A percentile compares a stretch with the other conserved stretches of the same genome.
Conservation (phyloP, 208 protist genomes). For the Sergeia podlipaevii region DNA sequence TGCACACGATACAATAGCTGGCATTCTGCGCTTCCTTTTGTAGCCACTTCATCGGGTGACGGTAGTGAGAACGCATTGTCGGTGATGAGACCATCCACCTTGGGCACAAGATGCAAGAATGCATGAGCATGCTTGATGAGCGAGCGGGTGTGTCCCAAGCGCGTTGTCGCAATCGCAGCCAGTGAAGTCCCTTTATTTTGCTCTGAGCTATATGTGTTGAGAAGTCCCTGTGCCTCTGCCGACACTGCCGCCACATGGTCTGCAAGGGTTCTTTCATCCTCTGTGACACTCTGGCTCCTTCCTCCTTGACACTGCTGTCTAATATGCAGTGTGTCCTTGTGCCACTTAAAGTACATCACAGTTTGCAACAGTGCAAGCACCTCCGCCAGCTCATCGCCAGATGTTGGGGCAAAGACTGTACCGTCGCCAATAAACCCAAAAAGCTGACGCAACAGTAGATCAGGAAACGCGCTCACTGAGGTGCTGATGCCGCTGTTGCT, state of each 20-base stretch:
- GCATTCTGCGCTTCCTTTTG: neutral
- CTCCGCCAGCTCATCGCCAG: neutral
- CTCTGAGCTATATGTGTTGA: neutral
- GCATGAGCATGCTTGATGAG: neutral
- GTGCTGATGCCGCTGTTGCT: neutral
- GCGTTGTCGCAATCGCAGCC: neutral
- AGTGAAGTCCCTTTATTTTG: neutral
- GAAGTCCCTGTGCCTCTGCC: too few species aligned
- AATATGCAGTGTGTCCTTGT: slow-evolving; percentile 23
- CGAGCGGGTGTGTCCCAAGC: neutral
- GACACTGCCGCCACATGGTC: too few species aligned
- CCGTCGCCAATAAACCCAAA: too few species aligned
- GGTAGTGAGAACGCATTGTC: neutral
- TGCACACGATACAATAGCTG: slow-evolving; percentile 5
- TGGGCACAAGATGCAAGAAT: slow-evolving; percentile 1
- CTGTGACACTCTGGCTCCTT: too few species aligned
- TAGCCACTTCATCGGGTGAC: too few species aligned
- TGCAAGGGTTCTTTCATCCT: too few species aligned
- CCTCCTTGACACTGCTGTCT: neutral
- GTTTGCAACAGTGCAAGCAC: slow-evolving; percentile 27
- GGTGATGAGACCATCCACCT: slow-evolving; percentile 3
- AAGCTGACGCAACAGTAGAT: too few species aligned
- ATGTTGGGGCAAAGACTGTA: neutral
- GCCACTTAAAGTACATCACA: slow-evolving; percentile 38
- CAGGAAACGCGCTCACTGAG: neutral